Evolutionary conservation across 352 stramenopile genomes (phyloP).

Genomic region (Globisporangium carolinianum): DNA sequence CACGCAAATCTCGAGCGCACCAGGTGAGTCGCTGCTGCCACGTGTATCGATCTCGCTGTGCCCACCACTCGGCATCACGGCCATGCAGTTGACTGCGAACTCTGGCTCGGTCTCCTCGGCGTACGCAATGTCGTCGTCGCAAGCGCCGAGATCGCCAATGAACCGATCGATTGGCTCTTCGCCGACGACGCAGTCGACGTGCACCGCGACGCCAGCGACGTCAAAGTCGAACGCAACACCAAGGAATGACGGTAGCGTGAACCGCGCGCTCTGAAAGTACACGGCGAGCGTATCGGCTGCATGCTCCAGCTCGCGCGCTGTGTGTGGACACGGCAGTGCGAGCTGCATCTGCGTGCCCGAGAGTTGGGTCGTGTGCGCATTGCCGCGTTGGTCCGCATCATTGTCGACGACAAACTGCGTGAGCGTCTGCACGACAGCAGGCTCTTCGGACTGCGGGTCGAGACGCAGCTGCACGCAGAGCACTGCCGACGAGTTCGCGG

Average conservation of each 20-base stretch:
- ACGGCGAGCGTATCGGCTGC: slow-evolving; percentile 39
- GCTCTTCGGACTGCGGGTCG: slow-evolving; percentile 46
- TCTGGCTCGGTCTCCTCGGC: slow-evolving; percentile 21
- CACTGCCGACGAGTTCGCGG: slow-evolving; percentile 48
- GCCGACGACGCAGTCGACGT: slow-evolving; percentile 27
- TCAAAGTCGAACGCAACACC: slow-evolving; percentile 55
- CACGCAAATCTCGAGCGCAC: slow-evolving; percentile 48
- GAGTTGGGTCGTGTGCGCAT: slow-evolving; percentile 40
- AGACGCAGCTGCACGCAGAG: slow-evolving; percentile 68
- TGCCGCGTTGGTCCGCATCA: neutral
- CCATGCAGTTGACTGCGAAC: slow-evolving; percentile 42
- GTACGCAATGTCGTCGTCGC: slow-evolving; percentile 37
- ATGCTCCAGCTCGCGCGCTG: slow-evolving; percentile 27
- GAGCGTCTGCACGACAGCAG: slow-evolving; percentile 51
- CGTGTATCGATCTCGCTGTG: neutral
- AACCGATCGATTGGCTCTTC: slow-evolving; percentile 60
- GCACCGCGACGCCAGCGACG: slow-evolving; percentile 24
- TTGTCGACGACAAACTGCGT: slow-evolving; percentile 54
- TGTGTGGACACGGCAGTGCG: slow-evolving; percentile 36
- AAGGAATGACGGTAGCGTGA: slow-evolving; percentile 43
- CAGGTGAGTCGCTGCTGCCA: slow-evolving; percentile 8
- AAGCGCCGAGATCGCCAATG: slow-evolving; percentile 29
- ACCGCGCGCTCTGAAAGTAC: slow-evolving; percentile 70
- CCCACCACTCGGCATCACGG: slow-evolving; percentile 13
- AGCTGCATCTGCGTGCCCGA: slow-evolving; percentile 78